Conservation (phyloP, 176 grass and related monocot species). For the Tillandsia fasciculata region DNA sequence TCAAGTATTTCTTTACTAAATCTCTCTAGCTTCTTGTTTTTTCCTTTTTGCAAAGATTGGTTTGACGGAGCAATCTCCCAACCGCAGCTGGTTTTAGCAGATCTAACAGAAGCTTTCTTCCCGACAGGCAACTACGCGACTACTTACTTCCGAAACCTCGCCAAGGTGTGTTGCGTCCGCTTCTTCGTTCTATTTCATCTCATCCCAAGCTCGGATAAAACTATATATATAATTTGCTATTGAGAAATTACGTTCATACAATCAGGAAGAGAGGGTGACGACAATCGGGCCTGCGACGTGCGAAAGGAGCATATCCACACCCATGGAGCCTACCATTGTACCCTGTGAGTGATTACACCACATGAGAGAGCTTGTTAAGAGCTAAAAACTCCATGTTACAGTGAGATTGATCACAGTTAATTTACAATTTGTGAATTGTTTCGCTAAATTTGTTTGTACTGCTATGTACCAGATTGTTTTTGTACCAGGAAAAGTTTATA, state of each 20-base stretch:
- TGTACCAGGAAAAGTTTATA: too few relatives aligned
- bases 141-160: constrained; percentile 82
- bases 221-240: not conserved
- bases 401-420: too few relatives aligned
- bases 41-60: constrained; percentile 56
- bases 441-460: too few relatives aligned
- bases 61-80: constrained; percentile 86
- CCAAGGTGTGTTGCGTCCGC: constrained; percentile 37
- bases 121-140: constrained; percentile 69
- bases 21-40: not conserved
- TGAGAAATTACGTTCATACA: not conserved
- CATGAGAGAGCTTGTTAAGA: constrained; percentile 1
- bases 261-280: constrained; percentile 69
- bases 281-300: constrained; percentile 52
- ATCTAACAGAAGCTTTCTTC: constrained; percentile 81
- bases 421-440: too few relatives aligned
- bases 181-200: constrained; percentile 5
- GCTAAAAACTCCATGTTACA: too few relatives aligned
- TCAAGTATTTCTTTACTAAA: not conserved
- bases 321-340: constrained; percentile 74
- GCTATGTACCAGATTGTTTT: too few relatives aligned
- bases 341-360: constrained; percentile 55
- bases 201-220: not conserved
- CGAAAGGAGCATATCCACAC: constrained; percentile 41
- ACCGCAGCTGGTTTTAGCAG: constrained; percentile 82